Evolutionary conservation across 306 rosid genomes (phyloP), one percentile per base, ranked within the genome.

Genomic region (Urtica urens): DNA sequence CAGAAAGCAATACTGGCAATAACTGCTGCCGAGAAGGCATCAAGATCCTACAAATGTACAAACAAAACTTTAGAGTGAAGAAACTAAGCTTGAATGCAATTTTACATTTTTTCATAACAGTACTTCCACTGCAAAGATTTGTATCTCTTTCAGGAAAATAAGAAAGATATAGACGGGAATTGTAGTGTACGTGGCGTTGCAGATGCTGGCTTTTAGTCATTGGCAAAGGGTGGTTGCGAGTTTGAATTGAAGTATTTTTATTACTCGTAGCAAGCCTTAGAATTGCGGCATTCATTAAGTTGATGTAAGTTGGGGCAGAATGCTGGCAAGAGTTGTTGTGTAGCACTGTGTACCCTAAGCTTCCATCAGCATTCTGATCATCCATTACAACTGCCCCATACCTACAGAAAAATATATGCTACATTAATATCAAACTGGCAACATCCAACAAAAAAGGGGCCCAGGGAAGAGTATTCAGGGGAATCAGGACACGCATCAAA

Each of bases 241-340:
- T 84, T 68, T 51, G 74, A 67, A 90, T 84, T 64, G 95, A 81
- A 77, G 73, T 75, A 69, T 77, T 90, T 50, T 14, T 59, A 66
- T 79, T 58, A 55, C 49, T 40, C 53, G 76, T 63, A 52, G 85
- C 93, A 54, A 84, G 76, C 70, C 86, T 74, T 48, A 90, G 84
- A 65, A 90, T 68, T 35, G 97, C 97, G 23, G 87, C 72, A 75
- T 90, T 84, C 87, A 90, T 70, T 68, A 84, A 64, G 77, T 90
- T 90, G 74, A 90, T 84, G 67, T 55, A 90, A 64, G 97, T 90
- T 61, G 97, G 97, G 58, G 75, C 95, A 71, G 87, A 69, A 77
- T 90, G 97, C 67, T 90, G 93, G 73, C 97, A 84, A 62, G 97
- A 75, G 65, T 73, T 60, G 67, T 90, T 90, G 68, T 90, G 97